Conservation (phyloP, 2,329 filamentous ascomycete genomes). For the Aspergillus sergii region DNA sequence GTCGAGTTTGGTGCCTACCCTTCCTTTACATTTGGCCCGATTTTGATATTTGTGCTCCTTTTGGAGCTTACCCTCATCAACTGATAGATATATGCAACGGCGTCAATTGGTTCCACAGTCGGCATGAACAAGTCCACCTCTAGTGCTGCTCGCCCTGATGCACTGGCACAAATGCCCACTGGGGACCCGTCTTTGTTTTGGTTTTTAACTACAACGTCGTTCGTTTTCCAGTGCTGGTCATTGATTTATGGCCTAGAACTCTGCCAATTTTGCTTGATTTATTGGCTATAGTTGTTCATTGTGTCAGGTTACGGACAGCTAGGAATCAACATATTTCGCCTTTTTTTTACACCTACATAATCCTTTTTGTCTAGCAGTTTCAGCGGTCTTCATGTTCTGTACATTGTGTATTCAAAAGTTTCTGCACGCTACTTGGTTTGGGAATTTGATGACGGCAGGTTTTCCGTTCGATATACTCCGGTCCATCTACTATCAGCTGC, state of each 20-base stretch:
- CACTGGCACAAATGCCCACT: not conserved
- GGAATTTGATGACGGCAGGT: not conserved
- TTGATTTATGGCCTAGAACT: not conserved
- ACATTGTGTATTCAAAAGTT: not conserved
- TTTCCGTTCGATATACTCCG: not conserved
- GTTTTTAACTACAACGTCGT: not conserved
- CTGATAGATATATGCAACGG: not conserved
- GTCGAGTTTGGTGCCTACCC: not conserved
- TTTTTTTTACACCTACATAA: not conserved
- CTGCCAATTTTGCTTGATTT: not conserved
- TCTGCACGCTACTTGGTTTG: not conserved
- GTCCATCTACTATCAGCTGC: not conserved
- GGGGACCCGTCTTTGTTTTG: not conserved
- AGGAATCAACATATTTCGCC: not conserved
- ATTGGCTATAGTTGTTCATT: not conserved
- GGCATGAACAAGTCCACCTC: not conserved
- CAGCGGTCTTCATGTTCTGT: not conserved
- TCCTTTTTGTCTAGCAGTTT: not conserved
- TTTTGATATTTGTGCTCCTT: not conserved
- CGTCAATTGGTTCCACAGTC: not conserved
- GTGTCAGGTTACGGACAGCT: not conserved
- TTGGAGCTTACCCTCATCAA: not conserved
- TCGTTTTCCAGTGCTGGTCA: not conserved
- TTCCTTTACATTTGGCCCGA: not conserved
- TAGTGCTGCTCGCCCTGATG: not conserved